Evolutionary conservation across 192 early-diverging fungal species (phyloP).

Genomic region (Mortierella claussenii): DNA sequence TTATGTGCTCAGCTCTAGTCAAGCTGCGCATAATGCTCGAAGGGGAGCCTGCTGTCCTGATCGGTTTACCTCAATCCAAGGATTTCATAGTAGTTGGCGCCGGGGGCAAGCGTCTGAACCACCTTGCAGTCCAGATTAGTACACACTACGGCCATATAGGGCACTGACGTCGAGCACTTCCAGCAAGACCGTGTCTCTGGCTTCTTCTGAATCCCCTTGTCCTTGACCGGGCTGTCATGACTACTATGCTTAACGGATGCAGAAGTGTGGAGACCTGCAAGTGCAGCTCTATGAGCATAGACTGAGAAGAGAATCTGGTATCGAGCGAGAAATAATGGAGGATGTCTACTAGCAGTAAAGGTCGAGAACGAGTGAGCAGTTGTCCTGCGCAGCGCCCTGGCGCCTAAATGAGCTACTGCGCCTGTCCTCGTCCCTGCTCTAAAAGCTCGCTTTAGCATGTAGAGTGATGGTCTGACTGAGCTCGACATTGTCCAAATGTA

Average conservation of each 20-base stretch:
- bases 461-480: too few relatives aligned
- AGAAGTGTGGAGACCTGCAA: slow-evolving; percentile 26
- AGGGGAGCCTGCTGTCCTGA: neutral
- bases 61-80: slow-evolving; percentile 31
- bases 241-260: neutral
- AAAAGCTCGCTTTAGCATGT: too few relatives aligned
- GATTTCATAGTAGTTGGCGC: slow-evolving; percentile 42
- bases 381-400: too few relatives aligned
- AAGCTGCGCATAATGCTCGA: neutral
- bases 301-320: too few relatives aligned
- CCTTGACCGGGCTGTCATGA: too few relatives aligned
- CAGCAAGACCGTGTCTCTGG: slow-evolving; percentile 44
- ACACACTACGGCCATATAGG: slow-evolving; percentile 26
- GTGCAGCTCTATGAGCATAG: too few relatives aligned
- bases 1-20: slow-evolving; percentile 40
- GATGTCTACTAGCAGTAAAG: too few relatives aligned
- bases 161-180: slow-evolving; percentile 37
- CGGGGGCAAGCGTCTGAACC: slow-evolving; percentile 36
- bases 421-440: too few relatives aligned
- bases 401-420: too few relatives aligned
- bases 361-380: too few relatives aligned
- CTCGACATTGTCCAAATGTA: too few relatives aligned
- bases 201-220: slow-evolving; percentile 8
- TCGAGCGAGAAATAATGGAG: too few relatives aligned
- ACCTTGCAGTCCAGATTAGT: slow-evolving; percentile 35